phyloP scores from a whole-genome alignment of 2,329 filamentous ascomycete genomes.

The Dryadomyces sulphureus region DNA sequence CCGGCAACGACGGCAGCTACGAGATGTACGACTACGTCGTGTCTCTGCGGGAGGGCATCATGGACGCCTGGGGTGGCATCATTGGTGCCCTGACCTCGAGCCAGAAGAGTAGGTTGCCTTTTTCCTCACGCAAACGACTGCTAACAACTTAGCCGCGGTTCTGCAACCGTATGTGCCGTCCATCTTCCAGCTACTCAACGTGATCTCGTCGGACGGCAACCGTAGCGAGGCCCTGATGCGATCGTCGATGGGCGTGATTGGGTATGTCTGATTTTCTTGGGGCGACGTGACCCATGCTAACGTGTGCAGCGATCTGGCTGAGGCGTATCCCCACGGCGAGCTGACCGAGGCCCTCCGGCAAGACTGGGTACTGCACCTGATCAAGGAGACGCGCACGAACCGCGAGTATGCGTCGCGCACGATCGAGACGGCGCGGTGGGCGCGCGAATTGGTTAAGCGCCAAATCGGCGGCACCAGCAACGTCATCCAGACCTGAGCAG shows the following conservation, averaged over 20 bases:
- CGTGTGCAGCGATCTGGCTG: conserved; percentile 64
- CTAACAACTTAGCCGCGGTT: conserved; percentile 40
- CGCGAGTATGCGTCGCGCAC: conserved; percentile 75
- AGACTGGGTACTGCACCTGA: conserved; percentile 79
- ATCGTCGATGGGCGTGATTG: conserved; percentile 93
- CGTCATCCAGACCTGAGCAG: conserved; percentile 34
- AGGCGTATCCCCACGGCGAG: conserved; percentile 84
- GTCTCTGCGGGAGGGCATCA: conserved; percentile 89
- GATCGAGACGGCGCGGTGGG: conserved; percentile 91
- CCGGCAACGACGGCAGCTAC: conserved; percentile 65
- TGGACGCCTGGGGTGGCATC: conserved; percentile 97
- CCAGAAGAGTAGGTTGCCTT: conserved; percentile 47
- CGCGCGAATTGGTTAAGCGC: conserved; percentile 91
- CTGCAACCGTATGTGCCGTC: conserved; percentile 67
- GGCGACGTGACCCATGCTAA: conserved; percentile 5
- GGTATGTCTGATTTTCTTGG: conserved; percentile 39
- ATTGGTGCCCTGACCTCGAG: conserved; percentile 85
- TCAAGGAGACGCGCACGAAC: conserved; percentile 83
- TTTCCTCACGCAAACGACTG: not conserved
- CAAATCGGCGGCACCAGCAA: conserved; percentile 47
- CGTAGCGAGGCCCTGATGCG: conserved; percentile 84
- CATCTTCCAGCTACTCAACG: conserved; percentile 76
- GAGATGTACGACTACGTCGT: conserved; percentile 97
- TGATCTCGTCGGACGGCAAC: conserved; percentile 68
- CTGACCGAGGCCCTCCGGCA: conserved; percentile 72